phyloP scores from a whole-genome alignment of 2,329 filamentous ascomycete species.

The Immersiporthe knoxdaviesiana region DNA sequence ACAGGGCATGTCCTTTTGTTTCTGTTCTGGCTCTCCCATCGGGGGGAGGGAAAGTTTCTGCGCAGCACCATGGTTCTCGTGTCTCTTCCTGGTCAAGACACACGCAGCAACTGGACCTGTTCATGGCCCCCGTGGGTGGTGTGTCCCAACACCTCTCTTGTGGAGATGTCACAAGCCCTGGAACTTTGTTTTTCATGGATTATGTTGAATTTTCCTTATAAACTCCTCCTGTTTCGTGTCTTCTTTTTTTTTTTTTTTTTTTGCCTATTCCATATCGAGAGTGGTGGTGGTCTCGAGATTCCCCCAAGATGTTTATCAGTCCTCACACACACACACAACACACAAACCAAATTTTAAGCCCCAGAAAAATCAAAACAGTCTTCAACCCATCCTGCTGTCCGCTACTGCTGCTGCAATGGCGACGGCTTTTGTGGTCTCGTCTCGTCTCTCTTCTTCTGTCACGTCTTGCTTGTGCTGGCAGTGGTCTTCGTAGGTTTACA shows the following conservation, averaged over 20 bases:
- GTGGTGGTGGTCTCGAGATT: constrained; percentile 28
- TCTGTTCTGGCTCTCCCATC: constrained; percentile 37
- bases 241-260: constrained; percentile 21
- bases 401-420: too few relatives aligned
- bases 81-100: constrained; percentile 20
- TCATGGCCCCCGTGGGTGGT: constrained; percentile 14
- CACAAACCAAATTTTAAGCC: constrained; percentile 29
- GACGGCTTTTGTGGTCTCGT: background rate
- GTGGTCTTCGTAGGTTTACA: background rate
- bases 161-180: constrained; percentile 26
- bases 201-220: constrained; percentile 32
- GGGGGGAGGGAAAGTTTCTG: constrained; percentile 30
- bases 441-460: background rate
- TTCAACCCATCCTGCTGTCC: constrained; percentile 20
- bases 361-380: constrained; percentile 31
- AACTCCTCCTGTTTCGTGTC: constrained; percentile 29
- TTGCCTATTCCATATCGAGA: constrained; percentile 30
- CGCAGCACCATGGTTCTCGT: constrained; percentile 18
- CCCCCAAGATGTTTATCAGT: constrained; percentile 30
- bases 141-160: constrained; percentile 11
- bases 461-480: background rate
- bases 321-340: constrained; percentile 21
- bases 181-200: constrained; percentile 27
- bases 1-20: constrained; percentile 43
- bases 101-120: constrained; percentile 20